These are phyloP conservation scores for Ustilago shanxiensis DNA, from an alignment of 1,284 basidiomycete genomes.

Conservation along the genomic window DNA sequence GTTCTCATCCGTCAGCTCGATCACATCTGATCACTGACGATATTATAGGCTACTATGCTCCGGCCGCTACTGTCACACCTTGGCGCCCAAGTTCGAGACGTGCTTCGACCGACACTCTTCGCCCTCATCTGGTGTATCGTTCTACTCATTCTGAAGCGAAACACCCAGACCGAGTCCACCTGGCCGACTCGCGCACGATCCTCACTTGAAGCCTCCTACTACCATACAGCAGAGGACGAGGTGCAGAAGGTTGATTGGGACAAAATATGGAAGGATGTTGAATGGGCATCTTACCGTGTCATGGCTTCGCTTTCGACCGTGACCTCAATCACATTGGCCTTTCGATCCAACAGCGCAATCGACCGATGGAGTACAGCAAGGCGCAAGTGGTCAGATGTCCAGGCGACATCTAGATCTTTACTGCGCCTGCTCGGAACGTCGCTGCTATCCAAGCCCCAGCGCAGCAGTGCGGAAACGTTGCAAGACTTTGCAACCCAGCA, in stretches of 20 bases:
- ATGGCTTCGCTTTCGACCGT: slow-evolving; percentile 43
- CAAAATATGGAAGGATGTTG: slow-evolving; percentile 34
- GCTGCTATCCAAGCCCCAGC: not conserved
- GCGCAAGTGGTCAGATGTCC: slow-evolving; percentile 42
- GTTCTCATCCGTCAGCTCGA: not conserved
- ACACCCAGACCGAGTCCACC: slow-evolving; percentile 4
- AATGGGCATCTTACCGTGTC: slow-evolving; percentile 41
- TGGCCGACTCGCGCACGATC: slow-evolving; percentile 17
- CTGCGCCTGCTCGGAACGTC: slow-evolving; percentile 34
- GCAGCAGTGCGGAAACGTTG: not conserved
- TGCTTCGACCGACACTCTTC: slow-evolving; percentile 29
- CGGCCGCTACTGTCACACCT: not conserved
- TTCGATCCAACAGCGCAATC: slow-evolving; percentile 47
- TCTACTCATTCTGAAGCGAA: slow-evolving; percentile 21
- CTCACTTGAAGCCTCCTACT: slow-evolving; percentile 15
- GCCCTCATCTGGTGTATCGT: slow-evolving; percentile 37
- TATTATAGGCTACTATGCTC: slow-evolving; percentile 2
- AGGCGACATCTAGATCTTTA: slow-evolving; percentile 33
- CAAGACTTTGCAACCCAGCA: slow-evolving; percentile 18
- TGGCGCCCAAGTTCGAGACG: slow-evolving; percentile 14
- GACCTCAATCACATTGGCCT: slow-evolving; percentile 50
- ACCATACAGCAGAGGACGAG: not conserved
- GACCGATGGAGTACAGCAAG: slow-evolving; percentile 48
- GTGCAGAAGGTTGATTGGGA: not conserved
- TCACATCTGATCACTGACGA: not conserved